Percentiles rank a stretch among this genome's conserved stretches.
Conservation (phyloP, 306 rosid species). For the Quercus parvula region DNA sequence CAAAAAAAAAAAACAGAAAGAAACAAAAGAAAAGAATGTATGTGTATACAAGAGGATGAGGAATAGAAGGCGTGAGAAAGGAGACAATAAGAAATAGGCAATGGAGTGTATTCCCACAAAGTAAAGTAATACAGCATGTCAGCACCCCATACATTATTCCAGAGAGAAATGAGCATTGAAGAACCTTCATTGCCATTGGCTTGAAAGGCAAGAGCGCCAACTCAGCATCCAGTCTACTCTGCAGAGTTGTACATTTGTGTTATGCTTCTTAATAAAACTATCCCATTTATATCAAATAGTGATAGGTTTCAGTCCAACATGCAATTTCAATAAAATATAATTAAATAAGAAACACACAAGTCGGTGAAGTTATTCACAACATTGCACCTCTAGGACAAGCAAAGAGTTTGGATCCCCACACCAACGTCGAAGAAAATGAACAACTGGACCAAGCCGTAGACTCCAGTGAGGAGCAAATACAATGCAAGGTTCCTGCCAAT, state of each 20-base stretch:
- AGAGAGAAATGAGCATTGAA: conserved; percentile 69
- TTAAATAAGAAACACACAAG: background rate
- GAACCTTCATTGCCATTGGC: conserved; percentile 80
- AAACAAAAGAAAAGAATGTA: background rate
- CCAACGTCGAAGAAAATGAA: conserved; percentile 82
- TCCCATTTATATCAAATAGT: background rate
- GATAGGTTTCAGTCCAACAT: conserved; percentile 5
- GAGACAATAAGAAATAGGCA: background rate
- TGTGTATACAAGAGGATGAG: background rate
- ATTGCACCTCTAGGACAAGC: conserved; percentile 76
- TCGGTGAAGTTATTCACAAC: background rate
- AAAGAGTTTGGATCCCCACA: conserved; percentile 67
- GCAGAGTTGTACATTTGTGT: conserved; percentile 16
- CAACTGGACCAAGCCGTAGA: conserved; percentile 83
- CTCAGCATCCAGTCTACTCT: conserved; percentile 63
- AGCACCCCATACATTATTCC: conserved; percentile 41
- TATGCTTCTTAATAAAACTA: conserved; percentile 6
- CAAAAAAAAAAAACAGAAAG: too few species aligned
- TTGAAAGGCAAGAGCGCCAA: conserved; percentile 73
- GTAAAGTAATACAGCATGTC: background rate
- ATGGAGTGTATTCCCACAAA: background rate
- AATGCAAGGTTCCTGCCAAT: conserved; percentile 85
- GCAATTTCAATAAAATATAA: background rate
- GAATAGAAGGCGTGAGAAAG: background rate
- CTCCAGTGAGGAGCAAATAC: conserved; percentile 86